phyloP scores from a whole-genome alignment of 1,139 yeast species.

The Suhomyces choctaworum region DNA sequence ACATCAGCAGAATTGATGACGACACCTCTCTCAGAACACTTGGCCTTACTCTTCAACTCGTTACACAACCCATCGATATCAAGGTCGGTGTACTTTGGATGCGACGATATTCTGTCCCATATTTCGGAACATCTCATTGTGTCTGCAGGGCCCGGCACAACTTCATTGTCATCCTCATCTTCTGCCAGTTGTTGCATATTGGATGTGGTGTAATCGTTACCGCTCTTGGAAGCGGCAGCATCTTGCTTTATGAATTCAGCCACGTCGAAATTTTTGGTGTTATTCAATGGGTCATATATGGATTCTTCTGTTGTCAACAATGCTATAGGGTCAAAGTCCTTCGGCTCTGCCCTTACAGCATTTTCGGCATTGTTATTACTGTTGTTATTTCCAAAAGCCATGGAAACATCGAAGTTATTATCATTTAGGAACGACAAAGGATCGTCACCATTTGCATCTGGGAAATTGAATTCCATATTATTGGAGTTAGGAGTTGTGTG shows the following conservation, averaged over 20 bases:
- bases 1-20: slow-evolving; percentile 81
- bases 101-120: slow-evolving; percentile 94
- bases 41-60: slow-evolving; percentile 90
- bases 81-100: slow-evolving; percentile 88
- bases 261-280: slow-evolving; percentile 33
- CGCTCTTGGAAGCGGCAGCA: slow-evolving; percentile 12
- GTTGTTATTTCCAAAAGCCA: slow-evolving; percentile 39
- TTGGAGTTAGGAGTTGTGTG: slow-evolving; percentile 14
- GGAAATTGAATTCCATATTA: slow-evolving; percentile 11
- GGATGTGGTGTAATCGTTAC: slow-evolving; percentile 2
- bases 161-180: slow-evolving; percentile 35
- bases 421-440: slow-evolving; percentile 50
- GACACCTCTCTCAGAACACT: slow-evolving; percentile 90
- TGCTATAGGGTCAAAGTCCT: slow-evolving; percentile 35
- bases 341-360: slow-evolving; percentile 11
- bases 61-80: slow-evolving; percentile 91
- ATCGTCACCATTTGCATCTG: slow-evolving; percentile 21
- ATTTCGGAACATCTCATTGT: slow-evolving; percentile 79
- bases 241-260: slow-evolving; percentile 37
- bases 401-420: slow-evolving; percentile 50
- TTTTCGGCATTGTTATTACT: slow-evolving; percentile 6
- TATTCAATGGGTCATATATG: slow-evolving; percentile 60
- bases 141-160: slow-evolving; percentile 56
- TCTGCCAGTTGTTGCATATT: slow-evolving; percentile 6
- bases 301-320: slow-evolving; percentile 61